phyloP scores from a whole-genome alignment of 1,139 yeast species.

The Diutina mesorugosa region DNA sequence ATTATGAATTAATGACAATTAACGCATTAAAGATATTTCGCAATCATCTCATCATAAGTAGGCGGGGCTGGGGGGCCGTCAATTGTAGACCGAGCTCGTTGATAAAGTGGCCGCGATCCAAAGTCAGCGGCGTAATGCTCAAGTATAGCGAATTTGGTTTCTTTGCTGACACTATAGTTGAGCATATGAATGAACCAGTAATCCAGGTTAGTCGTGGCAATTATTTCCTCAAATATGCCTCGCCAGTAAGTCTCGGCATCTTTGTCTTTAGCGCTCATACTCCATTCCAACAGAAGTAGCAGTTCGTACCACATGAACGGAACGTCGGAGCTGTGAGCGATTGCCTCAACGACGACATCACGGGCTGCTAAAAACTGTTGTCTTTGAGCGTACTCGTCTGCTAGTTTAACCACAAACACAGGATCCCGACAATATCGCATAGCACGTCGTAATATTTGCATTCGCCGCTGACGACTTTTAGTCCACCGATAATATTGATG shows the following conservation, averaged over 20 bases:
- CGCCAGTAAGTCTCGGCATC: background rate
- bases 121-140: background rate
- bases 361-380: background rate
- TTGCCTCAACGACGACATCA: background rate
- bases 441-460: background rate
- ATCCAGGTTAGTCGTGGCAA: background rate
- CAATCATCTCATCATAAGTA: background rate
- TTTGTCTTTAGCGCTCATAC: background rate
- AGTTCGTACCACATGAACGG: background rate
- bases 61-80: background rate
- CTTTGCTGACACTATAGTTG: background rate
- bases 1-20: background rate
- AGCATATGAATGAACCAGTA: conserved; percentile 2
- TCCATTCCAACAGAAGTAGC: background rate
- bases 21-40: background rate
- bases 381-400: background rate
- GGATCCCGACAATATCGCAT: background rate
- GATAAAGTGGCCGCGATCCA: background rate
- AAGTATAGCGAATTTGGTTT: background rate
- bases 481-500: background rate
- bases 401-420: background rate
- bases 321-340: background rate
- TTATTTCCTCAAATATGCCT: background rate
- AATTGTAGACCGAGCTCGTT: background rate
- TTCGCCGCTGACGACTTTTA: background rate